phyloP scores from a whole-genome alignment of 1,139 yeast genomes.

The Geotrichum australiense region DNA sequence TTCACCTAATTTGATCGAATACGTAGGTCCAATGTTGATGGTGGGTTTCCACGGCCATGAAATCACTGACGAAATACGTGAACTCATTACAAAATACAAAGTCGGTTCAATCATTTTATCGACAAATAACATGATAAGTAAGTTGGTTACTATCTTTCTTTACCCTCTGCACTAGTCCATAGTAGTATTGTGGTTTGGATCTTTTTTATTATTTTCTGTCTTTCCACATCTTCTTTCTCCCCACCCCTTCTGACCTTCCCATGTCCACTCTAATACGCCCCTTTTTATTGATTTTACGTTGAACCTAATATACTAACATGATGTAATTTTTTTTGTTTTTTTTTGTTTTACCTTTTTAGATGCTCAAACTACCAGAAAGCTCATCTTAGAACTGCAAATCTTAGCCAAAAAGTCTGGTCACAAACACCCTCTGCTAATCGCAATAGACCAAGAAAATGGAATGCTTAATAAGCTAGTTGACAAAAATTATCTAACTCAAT shows the following conservation, averaged over 20 bases:
- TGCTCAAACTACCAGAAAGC: conserved; percentile 45
- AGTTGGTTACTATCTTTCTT: conserved; percentile 1
- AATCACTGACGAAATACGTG: conserved; percentile 51
- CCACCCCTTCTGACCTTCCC: not conserved
- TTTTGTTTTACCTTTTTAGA: conserved; percentile 27
- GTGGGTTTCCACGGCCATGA: conserved; percentile 58
- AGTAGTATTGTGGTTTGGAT: not conserved
- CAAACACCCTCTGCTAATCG: conserved; percentile 44
- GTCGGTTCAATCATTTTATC: conserved; percentile 55
- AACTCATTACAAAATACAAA: conserved; percentile 47
- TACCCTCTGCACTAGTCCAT: not conserved
- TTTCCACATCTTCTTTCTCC: no score
- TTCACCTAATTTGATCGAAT: conserved; percentile 23
- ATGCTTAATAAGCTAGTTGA: conserved; percentile 52
- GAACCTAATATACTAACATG: no score
- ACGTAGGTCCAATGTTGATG: conserved; percentile 50
- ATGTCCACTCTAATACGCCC: no score
- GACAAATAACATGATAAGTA: conserved; percentile 42
- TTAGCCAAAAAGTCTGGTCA: conserved; percentile 51
- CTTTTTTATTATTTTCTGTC: not conserved
- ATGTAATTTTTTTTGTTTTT: not conserved
- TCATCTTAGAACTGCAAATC: conserved; percentile 49
- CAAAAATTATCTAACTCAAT: conserved; percentile 47
- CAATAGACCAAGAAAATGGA: conserved; percentile 44
- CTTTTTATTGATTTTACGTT: no score